A percentile compares a stretch with the other conserved stretches of the same genome.
phyloP scores from a whole-genome alignment of 768 basidiomycete species.

The Lactifluus subvellereus region DNA sequence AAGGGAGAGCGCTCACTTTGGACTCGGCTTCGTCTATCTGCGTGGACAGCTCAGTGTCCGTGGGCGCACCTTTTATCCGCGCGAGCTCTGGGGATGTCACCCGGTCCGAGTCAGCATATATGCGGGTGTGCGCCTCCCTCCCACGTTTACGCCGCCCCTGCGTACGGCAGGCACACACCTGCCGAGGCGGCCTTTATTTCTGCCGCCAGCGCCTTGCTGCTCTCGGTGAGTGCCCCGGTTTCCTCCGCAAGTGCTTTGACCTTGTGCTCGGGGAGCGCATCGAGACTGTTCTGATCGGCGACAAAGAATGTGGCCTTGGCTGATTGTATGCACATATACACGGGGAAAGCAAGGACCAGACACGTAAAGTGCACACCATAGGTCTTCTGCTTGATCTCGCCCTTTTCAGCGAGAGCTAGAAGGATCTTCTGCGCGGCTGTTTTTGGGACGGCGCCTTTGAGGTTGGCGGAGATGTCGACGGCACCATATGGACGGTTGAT shows the following conservation, averaged over 20 bases:
- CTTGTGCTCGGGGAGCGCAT: conserved; percentile 56
- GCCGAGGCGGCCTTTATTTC: conserved; percentile 46
- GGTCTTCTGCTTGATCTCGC: conserved; percentile 71
- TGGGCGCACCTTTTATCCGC: conserved; percentile 59
- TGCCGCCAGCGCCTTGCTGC: conserved; percentile 45
- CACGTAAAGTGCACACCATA: conserved; percentile 50
- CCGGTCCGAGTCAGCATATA: conserved; percentile 17
- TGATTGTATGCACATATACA: conserved; percentile 29
- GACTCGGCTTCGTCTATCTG: conserved; percentile 47
- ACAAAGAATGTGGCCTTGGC: conserved; percentile 88
- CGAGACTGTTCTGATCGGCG: conserved; percentile 69
- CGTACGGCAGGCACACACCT: conserved; percentile 33
- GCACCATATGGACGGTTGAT: conserved; percentile 94
- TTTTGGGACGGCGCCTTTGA: conserved; percentile 86
- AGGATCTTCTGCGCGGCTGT: conserved; percentile 81
- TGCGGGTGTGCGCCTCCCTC: not conserved
- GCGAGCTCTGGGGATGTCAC: conserved; percentile 46
- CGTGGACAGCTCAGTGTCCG: conserved; percentile 56
- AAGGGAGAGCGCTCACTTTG: conserved; percentile 40
- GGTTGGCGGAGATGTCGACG: conserved; percentile 85
- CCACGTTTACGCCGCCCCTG: not conserved
- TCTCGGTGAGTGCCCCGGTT: conserved; percentile 50
- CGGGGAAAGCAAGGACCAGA: not conserved
- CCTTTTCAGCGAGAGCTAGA: conserved; percentile 75
- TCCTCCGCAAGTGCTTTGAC: conserved; percentile 57